Evolutionary conservation across 2,329 filamentous ascomycete genomes (phyloP), one percentile per base, ranked within the genome.

Genomic region (Teratosphaeria pseudoeucalypti): DNA sequence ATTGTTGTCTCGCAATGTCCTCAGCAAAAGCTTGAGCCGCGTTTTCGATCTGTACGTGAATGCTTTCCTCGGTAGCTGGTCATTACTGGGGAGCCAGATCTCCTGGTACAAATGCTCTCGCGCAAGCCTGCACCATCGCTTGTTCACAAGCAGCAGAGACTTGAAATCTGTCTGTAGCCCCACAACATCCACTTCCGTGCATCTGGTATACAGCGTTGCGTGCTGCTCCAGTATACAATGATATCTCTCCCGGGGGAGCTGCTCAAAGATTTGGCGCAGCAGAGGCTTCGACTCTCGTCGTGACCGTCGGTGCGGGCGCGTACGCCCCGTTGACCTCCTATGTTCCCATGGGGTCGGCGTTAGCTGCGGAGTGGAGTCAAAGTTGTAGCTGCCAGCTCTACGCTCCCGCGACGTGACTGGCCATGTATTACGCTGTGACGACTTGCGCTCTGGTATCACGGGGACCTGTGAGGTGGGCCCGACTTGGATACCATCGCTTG

Each of bases 111-210:
- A 70, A 32, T 74, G 74, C 57, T 73, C 72, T 64, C 77, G 76
- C 11, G 81, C 80, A 14, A 76, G 76, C 62, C 76, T 78, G 64
- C 82, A 77, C 82, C 82, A 85, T n/a, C 76, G 71, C 57, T 79
- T 80, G 63, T 78, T 82, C 19, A 80, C 81, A 62, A 83, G 68
- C 55, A 79, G 77, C 34, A 85, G 71, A 55, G 77, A 76, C 63
- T 77, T 75, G 23, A 85, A 68, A 66, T 85, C 82, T 58, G 75
- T 75, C 63, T 82, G 74, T 62, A 80, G 81, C 65, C 81, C 83
- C 57, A 79, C 77, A 53, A 78, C 72, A 67, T 82, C 83, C 37
- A 78, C 74, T 26, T 67, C 64, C 3, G 63, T 34, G 64, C 63
- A 54, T 16, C 29, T 47, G 11, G 62, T 64, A 64, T 84, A 78